These are phyloP conservation scores for Saccharomycopsis hybrid DNA, from an alignment of 1,139 yeast genomes.

Conservation along the genomic window DNA sequence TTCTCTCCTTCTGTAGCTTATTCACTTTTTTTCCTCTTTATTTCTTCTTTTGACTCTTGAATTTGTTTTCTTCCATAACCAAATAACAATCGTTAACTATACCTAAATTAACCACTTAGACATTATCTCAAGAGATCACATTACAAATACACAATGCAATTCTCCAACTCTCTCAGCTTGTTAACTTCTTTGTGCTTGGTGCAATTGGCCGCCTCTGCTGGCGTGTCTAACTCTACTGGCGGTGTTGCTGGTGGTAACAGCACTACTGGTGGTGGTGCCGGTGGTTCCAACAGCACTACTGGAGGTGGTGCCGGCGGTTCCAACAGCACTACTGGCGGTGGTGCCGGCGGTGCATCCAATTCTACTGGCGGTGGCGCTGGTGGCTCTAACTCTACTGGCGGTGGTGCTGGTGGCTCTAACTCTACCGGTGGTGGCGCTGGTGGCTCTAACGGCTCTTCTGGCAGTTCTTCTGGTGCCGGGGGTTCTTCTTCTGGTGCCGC, in stretches of 20 bases:
- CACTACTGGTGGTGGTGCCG: neutral
- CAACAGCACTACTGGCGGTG: neutral
- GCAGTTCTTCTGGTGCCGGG: neutral
- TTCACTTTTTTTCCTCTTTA: too few relatives aligned
- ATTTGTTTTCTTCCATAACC: too few relatives aligned
- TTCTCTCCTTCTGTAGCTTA: too few relatives aligned
- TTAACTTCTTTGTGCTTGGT: neutral
- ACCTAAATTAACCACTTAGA: too few relatives aligned
- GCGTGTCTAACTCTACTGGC: constrained; percentile 1
- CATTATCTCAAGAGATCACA: too few relatives aligned
- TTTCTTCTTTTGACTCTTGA: too few relatives aligned
- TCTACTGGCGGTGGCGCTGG: neutral
- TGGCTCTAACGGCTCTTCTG: neutral
- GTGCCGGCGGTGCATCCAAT: constrained; percentile 1
- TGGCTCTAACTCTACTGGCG: neutral
- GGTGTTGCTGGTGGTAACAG: neutral
- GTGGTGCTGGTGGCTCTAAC: neutral
- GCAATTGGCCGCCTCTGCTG: neutral
- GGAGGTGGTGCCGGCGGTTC: neutral
- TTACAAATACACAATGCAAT: too few relatives aligned
- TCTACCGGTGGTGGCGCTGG: neutral
- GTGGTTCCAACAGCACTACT: neutral
- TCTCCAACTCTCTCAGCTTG: neutral
- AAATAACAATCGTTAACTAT: too few relatives aligned
- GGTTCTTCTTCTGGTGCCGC: neutral